Conservation (phyloP, 169 alveolate genomes). For the Plasmodium cynomolgi region DNA sequence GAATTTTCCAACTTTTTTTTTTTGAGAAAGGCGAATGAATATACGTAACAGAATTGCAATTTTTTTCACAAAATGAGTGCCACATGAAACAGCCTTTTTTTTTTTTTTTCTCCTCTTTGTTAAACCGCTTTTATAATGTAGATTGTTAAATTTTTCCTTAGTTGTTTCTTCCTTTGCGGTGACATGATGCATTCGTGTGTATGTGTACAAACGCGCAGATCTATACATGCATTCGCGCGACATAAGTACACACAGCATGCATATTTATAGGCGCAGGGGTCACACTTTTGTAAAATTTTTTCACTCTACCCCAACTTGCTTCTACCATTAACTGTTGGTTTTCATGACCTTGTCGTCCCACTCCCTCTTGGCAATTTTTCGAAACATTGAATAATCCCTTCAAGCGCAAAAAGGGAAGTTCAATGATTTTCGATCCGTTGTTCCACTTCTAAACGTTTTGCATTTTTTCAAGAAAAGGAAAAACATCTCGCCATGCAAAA, state of each 20-base stretch:
- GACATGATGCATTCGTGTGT: neutral
- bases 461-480: neutral
- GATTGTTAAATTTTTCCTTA: neutral
- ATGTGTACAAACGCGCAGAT: neutral
- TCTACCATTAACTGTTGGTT: neutral
- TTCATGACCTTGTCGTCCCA: neutral
- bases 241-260: neutral
- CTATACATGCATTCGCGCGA: neutral
- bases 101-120: neutral
- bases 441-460: neutral
- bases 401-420: neutral
- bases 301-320: neutral
- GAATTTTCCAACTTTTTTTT: neutral
- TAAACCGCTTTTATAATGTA: neutral
- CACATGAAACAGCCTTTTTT: constrained; percentile 13
- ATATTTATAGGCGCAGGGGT: neutral
- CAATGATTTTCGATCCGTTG: neutral
- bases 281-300: neutral
- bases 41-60: neutral
- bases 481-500: constrained; percentile 18
- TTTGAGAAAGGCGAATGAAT: neutral
- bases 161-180: neutral
- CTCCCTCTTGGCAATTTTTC: neutral
- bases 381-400: neutral
- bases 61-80: constrained; percentile 17